Percentiles rank a stretch among this genome's conserved stretches.
Conservation (phyloP, 2,329 filamentous ascomycete genomes). For the Cladophialophora exuberans region DNA sequence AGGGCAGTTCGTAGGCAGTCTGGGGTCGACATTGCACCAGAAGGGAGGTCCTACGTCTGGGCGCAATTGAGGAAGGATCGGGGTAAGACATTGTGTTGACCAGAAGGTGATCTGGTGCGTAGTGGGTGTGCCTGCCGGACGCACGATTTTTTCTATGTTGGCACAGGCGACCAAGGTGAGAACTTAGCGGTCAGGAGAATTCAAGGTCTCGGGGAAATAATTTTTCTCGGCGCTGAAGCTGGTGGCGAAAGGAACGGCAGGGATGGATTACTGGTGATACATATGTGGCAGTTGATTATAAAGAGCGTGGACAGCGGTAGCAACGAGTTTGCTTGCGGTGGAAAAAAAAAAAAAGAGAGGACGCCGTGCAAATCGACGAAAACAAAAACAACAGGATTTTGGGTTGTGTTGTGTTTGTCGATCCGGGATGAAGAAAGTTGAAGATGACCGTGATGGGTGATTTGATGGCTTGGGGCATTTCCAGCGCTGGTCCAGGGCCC, state of each 20-base stretch:
- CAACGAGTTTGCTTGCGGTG: too few relatives aligned
- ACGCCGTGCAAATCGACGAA: not conserved
- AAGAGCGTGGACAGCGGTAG: conserved; percentile 2
- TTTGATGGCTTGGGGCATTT: conserved; percentile 4
- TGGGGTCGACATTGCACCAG: conserved; percentile 43
- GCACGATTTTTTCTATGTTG: not conserved
- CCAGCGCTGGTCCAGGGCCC: not conserved
- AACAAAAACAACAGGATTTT: not conserved
- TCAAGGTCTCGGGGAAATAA: not conserved
- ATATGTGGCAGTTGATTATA: conserved; percentile 1
- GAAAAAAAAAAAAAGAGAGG: conserved; percentile 4
- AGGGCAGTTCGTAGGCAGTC: conserved; percentile 35
- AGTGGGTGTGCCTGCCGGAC: conserved; percentile 6
- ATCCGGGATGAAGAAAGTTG: not conserved
- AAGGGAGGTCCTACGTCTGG: conserved; percentile 44
- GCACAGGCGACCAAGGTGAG: not conserved
- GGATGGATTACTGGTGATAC: conserved; percentile 3
- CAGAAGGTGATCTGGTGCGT: not conserved
- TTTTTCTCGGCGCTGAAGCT: not conserved
- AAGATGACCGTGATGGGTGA: not conserved
- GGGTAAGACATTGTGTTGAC: conserved; percentile 22
- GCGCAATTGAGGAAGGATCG: conserved; percentile 35
- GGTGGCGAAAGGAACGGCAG: conserved; percentile 9
- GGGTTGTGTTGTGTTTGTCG: conserved; percentile 3
- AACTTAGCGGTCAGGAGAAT: not conserved